Percentiles rank a stretch among this genome's conserved stretches.
Conservation (phyloP, 129 eudicot genomes). For the Scalesia atractyloides region DNA sequence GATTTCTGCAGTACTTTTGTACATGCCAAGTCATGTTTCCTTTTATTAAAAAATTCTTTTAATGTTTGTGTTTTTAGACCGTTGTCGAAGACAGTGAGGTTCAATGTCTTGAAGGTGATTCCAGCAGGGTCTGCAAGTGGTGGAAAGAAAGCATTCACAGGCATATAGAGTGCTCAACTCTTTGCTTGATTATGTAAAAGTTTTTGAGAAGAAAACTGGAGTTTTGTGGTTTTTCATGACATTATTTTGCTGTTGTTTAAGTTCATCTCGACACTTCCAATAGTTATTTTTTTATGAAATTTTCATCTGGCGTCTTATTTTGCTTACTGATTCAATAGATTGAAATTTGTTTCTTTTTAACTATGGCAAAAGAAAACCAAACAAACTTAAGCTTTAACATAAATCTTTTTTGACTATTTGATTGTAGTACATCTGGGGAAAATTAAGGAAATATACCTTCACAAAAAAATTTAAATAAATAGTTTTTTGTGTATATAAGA, state of each 20-base stretch:
- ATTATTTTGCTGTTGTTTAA: slow-evolving; percentile 17
- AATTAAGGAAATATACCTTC: no score
- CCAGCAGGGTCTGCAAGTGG: slow-evolving; percentile 47
- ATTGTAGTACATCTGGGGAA: no score
- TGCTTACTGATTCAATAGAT: not conserved
- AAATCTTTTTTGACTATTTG: no score
- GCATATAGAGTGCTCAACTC: slow-evolving; percentile 19
- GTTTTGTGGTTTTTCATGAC: slow-evolving; percentile 1
- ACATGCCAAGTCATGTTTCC: no score
- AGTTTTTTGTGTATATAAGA: no score
- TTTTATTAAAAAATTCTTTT: no score
- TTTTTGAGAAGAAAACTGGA: slow-evolving; percentile 1
- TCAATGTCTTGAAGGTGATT: slow-evolving; percentile 48
- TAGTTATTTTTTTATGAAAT: not conserved
- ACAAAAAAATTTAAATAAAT: no score
- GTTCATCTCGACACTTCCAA: not conserved
- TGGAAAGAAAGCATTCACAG: slow-evolving; percentile 49
- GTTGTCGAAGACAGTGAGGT: slow-evolving; percentile 43
- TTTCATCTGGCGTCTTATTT: not conserved
- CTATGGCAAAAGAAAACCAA: no score
- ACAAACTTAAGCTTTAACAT: no score
- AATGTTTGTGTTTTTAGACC: slow-evolving; percentile 31
- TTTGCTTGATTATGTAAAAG: slow-evolving; percentile 10
- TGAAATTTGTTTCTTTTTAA: no score
- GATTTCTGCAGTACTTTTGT: not conserved